Conservation (phyloP, 106 monocot species). For the Iris macrosiphon region DNA sequence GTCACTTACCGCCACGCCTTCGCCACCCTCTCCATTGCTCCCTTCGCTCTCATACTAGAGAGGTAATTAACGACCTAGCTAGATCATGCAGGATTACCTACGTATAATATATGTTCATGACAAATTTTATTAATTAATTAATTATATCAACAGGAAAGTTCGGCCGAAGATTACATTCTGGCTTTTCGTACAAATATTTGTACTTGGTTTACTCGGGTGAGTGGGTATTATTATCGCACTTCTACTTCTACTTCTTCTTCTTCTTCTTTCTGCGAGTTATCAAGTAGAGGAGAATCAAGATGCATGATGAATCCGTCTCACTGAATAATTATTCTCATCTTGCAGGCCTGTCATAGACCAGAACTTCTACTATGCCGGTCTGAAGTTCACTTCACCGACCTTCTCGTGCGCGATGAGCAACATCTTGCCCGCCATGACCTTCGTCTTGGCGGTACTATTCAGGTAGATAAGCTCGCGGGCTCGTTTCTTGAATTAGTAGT, state of each 20-base stretch:
- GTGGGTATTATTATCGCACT: conserved; percentile 6
- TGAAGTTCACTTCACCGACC: conserved; percentile 66
- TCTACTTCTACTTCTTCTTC: not conserved
- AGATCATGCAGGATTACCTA: not conserved
- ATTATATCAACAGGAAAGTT: conserved; percentile 43
- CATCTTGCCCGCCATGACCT: conserved; percentile 80
- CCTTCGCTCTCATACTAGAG: conserved; percentile 65
- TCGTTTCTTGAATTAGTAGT: not conserved
- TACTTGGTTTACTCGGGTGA: conserved; percentile 54
- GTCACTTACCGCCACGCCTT: conserved; percentile 83
- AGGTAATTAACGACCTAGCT: conserved; percentile 16
- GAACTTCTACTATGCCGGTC: conserved; percentile 74
- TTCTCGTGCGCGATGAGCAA: conserved; percentile 85
- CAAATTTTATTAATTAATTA: not conserved
- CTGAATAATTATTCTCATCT: not conserved
- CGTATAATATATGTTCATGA: not conserved
- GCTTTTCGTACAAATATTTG: conserved; percentile 69
- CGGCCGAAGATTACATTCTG: conserved; percentile 55
- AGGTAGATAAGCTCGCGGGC: conserved; percentile 6
- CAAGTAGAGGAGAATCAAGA: too few species aligned
- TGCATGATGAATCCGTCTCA: too few species aligned
- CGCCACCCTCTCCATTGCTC: conserved; percentile 67
- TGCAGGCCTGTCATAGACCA: conserved; percentile 73
- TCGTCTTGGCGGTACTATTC: conserved; percentile 56
- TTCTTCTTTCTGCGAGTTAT: not conserved